Conservation (phyloP, 2,329 filamentous ascomycete species). For the Aspergillus novoparasiticus region DNA sequence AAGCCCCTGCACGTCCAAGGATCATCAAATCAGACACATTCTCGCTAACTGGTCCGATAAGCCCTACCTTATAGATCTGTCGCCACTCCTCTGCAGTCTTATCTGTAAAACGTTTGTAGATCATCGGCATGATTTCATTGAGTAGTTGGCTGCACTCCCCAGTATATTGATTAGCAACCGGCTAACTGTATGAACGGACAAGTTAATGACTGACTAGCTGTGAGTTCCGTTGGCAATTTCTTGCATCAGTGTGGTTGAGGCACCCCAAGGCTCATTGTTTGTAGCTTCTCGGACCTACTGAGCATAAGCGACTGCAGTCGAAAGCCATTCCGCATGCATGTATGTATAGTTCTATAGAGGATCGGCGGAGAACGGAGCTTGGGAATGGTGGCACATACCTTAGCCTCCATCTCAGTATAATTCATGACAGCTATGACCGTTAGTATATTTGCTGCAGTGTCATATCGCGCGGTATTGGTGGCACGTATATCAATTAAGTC, state of each 20-base stretch:
- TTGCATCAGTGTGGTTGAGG: constrained; percentile 83
- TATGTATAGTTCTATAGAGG: background rate
- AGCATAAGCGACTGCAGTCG: constrained; percentile 21
- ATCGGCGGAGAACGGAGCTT: constrained; percentile 11
- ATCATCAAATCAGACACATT: background rate
- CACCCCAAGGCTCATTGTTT: constrained; percentile 98
- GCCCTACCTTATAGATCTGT: constrained; percentile 92
- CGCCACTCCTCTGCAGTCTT: constrained; percentile 98
- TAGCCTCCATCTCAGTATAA: constrained; percentile 89
- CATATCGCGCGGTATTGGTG: background rate
- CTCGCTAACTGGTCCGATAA: background rate
- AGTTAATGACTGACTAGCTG: constrained; percentile 75
- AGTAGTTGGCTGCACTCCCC: constrained; percentile 72
- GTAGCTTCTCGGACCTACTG: constrained; percentile 89
- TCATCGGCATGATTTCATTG: constrained; percentile 99
- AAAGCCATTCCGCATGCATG: background rate
- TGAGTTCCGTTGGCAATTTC: constrained; percentile 98
- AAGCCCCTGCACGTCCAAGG: constrained; percentile 56
- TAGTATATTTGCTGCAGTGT: background rate
- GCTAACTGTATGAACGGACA: constrained; percentile 10
- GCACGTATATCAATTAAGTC: background rate
- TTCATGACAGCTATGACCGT: constrained; percentile 81
- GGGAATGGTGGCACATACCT: constrained; percentile 45
- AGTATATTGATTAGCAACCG: constrained; percentile 17
- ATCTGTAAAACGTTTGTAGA: constrained; percentile 98